Percentiles rank a stretch among this genome's conserved stretches.
phyloP scores from a whole-genome alignment of 1,139 yeast genomes.

The Kluyveromyces sp. region DNA sequence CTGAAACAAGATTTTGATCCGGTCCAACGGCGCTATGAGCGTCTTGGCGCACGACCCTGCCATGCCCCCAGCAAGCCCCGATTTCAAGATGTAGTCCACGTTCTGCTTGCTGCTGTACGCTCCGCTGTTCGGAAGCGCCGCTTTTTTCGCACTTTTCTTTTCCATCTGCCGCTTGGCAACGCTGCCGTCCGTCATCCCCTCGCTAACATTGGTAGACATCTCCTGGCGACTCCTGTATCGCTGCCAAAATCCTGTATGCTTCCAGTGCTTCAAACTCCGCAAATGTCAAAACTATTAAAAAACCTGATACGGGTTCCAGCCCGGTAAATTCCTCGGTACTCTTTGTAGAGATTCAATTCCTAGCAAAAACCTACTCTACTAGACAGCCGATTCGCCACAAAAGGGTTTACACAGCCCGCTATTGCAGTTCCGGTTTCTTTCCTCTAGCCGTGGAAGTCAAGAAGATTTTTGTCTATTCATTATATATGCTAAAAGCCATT shows the following conservation, averaged over 20 bases:
- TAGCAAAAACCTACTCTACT: not conserved
- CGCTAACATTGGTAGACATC: not conserved
- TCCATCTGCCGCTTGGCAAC: not conserved
- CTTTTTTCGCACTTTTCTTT: not conserved
- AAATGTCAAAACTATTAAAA: not conserved
- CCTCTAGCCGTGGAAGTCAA: too few species aligned
- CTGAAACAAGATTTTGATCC: constrained; percentile 90
- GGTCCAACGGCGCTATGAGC: constrained; percentile 87
- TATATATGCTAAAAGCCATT: not conserved
- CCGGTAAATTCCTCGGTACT: not conserved
- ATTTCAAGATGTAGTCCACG: constrained; percentile 66
- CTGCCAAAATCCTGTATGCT: not conserved
- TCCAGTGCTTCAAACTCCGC: not conserved
- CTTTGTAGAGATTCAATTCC: not conserved
- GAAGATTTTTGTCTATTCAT: not conserved
- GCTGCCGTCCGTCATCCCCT: not conserved
- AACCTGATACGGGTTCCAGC: not conserved
- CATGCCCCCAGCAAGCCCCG: constrained; percentile 91
- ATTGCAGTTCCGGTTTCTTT: too few species aligned
- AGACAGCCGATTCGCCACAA: too few species aligned
- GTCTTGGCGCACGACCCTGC: constrained; percentile 97
- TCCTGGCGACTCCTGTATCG: not conserved
- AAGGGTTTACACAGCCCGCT: too few species aligned
- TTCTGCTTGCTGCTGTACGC: constrained; percentile 53
- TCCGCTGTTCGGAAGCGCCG: not conserved